Percentiles rank a stretch among this genome's conserved stretches.
Conservation (phyloP, 1,284 basidiomycete species). For the Termitomyces sp. region DNA sequence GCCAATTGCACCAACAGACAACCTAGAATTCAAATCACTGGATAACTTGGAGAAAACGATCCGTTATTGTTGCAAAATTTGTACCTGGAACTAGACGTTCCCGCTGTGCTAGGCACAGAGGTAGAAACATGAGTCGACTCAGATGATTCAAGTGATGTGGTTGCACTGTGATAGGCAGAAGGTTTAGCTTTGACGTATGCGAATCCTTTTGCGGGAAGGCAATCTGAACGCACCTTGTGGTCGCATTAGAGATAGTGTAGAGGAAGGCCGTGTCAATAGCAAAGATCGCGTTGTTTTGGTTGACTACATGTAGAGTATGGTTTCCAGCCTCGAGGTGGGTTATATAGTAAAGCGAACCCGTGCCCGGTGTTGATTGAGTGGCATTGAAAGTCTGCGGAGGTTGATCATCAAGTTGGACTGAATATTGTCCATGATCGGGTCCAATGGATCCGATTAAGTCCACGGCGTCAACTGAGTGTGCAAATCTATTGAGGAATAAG, state of each 20-base stretch:
- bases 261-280: slow-evolving; percentile 8
- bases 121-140: too few species aligned
- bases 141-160: not conserved
- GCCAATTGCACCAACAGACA: not conserved
- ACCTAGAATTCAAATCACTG: not conserved
- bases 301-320: slow-evolving; percentile 17
- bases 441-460: slow-evolving; percentile 20
- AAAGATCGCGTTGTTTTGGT: slow-evolving; percentile 5
- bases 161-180: not conserved
- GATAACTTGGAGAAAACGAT: too few species aligned
- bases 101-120: too few species aligned
- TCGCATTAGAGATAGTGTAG: not conserved
- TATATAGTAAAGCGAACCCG: slow-evolving; percentile 18
- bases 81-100: not conserved
- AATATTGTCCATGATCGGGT: slow-evolving; percentile 11
- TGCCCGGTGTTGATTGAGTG: not conserved
- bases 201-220: not conserved
- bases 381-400: slow-evolving; percentile 9
- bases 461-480: slow-evolving; percentile 17
- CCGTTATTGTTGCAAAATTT: not conserved
- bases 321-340: slow-evolving; percentile 18
- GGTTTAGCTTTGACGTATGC: not conserved
- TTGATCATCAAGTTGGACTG: slow-evolving; percentile 19
- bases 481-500: not conserved
- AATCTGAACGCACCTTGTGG: not conserved